These are phyloP conservation scores for Poronia punctata DNA, from an alignment of 495 filamentous ascomycete species.

Conservation along the genomic window DNA sequence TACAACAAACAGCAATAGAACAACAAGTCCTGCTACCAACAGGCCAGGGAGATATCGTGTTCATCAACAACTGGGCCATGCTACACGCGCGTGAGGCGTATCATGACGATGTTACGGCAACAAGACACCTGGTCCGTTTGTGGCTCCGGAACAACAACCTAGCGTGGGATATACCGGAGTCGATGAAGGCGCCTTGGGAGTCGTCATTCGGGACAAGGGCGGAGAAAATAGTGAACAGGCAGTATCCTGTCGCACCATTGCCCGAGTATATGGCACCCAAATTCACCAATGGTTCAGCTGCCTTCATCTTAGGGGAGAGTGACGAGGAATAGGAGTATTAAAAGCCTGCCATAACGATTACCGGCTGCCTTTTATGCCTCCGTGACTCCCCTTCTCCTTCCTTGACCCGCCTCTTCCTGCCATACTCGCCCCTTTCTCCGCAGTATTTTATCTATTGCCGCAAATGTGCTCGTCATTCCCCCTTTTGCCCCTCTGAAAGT, in stretches of 20 bases:
- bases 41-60: slow-evolving; percentile 52
- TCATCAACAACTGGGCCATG: slow-evolving; percentile 55
- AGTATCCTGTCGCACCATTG: slow-evolving; percentile 31
- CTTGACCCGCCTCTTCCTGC: too few species aligned
- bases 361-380: neutral
- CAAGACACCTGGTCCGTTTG: slow-evolving; percentile 44
- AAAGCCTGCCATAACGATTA: neutral
- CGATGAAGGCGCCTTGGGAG: slow-evolving; percentile 39
- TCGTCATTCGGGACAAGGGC: slow-evolving; percentile 30
- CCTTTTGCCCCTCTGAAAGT: too few species aligned
- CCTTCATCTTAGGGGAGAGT: slow-evolving; percentile 33
- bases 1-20: slow-evolving; percentile 27
- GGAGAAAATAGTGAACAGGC: slow-evolving; percentile 14
- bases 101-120: slow-evolving; percentile 25
- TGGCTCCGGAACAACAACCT: slow-evolving; percentile 41
- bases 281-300: slow-evolving; percentile 39
- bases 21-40: slow-evolving; percentile 38
- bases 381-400: too few species aligned
- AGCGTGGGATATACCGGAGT: slow-evolving; percentile 33
- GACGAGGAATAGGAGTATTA: slow-evolving; percentile 15
- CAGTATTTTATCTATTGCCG: too few species aligned
- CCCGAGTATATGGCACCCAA: slow-evolving; percentile 35
- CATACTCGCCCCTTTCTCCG: too few species aligned
- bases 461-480: too few species aligned
- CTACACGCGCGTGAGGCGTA: slow-evolving; percentile 52